Conservation (phyloP, 345 rosid genomes). For the Jatropha curcas region DNA sequence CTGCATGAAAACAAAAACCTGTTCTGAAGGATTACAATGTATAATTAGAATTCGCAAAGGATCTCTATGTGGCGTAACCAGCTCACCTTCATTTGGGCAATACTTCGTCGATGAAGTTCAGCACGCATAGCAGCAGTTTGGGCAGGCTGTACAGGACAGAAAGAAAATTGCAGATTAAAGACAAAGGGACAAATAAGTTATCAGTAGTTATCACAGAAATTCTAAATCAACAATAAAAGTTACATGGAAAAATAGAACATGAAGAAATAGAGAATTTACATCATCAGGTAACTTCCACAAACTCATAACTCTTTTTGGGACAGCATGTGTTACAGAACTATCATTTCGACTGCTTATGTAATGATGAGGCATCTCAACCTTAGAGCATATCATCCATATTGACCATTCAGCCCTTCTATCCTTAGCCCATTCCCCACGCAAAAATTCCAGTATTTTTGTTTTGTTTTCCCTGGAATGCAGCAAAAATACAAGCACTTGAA, state of each 20-base stretch:
- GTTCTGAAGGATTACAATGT: neutral
- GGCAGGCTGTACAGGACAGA: slow-evolving; percentile 55
- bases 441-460: slow-evolving; percentile 58
- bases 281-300: slow-evolving; percentile 64
- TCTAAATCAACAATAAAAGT: slow-evolving; percentile 4
- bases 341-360: slow-evolving; percentile 60
- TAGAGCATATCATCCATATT: slow-evolving; percentile 89
- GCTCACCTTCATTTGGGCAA: slow-evolving; percentile 88
- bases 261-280: slow-evolving; percentile 36
- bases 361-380: slow-evolving; percentile 85
- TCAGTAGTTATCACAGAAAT: neutral
- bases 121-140: slow-evolving; percentile 74
- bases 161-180: neutral
- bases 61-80: neutral
- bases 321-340: slow-evolving; percentile 45
- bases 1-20: slow-evolving; percentile 45
- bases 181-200: neutral
- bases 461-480: slow-evolving; percentile 59
- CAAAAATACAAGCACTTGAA: slow-evolving; percentile 10
- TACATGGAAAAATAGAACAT: neutral
- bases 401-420: slow-evolving; percentile 96
- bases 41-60: neutral
- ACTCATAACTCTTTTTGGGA: slow-evolving; percentile 52
- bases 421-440: slow-evolving; percentile 66
- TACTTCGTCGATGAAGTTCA: slow-evolving; percentile 90